Evolutionary conservation across 2,329 filamentous ascomycete species (phyloP), one percentile per base, ranked within the genome.

Genomic region (Nothopassalora personata): DNA sequence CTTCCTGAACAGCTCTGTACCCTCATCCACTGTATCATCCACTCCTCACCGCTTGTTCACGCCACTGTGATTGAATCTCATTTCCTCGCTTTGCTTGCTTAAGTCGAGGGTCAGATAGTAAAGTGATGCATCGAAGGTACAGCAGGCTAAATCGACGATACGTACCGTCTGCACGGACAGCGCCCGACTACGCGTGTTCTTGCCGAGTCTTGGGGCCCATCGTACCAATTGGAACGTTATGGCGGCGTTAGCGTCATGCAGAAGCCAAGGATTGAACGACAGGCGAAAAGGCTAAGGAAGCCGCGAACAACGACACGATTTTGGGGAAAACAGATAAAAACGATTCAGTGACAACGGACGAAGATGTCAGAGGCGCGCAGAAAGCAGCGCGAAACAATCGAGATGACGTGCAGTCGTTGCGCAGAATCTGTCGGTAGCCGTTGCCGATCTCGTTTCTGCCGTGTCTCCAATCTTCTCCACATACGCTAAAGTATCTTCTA

Each of bases 61-160:
- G 15, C 15, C 2, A n/a, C 31, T 4, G 31, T 11, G 31, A 34
- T 1, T n/a, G 13, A 5, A 15, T 13, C 15, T n/a, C 15, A 13
- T n/a, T n/a, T 39, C 36, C 13, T 39, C 10, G 11, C 7, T 43
- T 43, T 18, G 34, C 34, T 36, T 13, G 10, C 18, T 43, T 13
- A 43, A n/a, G 36, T 43, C 39, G 3, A 43, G 13, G 18, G 39
- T 43, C 39, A 43, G 39, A 43, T 18, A 43, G 4, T 1, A 43
- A 43, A n/a, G 15, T 43, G 13, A 43, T 43, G 39, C 18, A 51
- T 51, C 30, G 27, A 28, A 51, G 49, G 49, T 34, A 51, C 49
- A 51, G 30, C 49, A 51, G 28, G 49, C 49, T 51, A 51, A 51
- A 51, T 51, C 49, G 49, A 31, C 49, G 49, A 51, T 51, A 30